A percentile compares a stretch with the other conserved stretches of the same genome.
phyloP scores from a whole-genome alignment of 176 grass and related monocot species.

The Carex myosuroides region DNA sequence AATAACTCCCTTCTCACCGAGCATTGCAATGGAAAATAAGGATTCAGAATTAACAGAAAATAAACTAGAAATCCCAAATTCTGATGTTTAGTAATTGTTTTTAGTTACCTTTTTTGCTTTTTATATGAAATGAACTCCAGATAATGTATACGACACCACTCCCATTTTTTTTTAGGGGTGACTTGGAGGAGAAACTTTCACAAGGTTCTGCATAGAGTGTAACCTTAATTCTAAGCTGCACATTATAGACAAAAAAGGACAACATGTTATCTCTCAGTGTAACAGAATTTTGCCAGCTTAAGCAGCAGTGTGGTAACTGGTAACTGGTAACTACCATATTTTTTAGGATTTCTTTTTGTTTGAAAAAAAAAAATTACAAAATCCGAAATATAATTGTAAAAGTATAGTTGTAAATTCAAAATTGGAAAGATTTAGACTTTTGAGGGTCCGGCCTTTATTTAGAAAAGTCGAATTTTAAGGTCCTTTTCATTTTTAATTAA shows the following conservation, averaged over 20 bases:
- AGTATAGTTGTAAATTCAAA: too few species aligned
- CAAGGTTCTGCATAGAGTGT: background rate
- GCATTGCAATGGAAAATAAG: constrained; percentile 19
- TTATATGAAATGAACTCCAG: background rate
- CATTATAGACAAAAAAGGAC: too few species aligned
- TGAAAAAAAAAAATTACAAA: too few species aligned
- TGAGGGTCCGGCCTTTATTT: too few species aligned
- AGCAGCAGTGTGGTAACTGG: background rate
- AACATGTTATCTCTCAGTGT: background rate
- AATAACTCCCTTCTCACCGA: constrained; percentile 30
- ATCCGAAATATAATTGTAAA: too few species aligned
- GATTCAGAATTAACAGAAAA: constrained; percentile 16
- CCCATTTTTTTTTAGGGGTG: background rate
- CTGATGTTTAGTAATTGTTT: background rate
- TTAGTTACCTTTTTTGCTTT: background rate
- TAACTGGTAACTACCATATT: background rate
- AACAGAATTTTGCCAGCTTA: background rate
- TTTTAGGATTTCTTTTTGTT: too few species aligned
- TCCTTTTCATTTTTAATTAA: too few species aligned
- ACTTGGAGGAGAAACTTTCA: background rate
- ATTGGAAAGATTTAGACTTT: too few species aligned
- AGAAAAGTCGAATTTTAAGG: too few species aligned
- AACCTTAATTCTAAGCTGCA: background rate
- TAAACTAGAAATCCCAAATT: constrained; percentile 23
- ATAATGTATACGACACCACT: background rate